Conservation (phyloP, 495 filamentous ascomycete species). For the Bryoglossum gracile region DNA sequence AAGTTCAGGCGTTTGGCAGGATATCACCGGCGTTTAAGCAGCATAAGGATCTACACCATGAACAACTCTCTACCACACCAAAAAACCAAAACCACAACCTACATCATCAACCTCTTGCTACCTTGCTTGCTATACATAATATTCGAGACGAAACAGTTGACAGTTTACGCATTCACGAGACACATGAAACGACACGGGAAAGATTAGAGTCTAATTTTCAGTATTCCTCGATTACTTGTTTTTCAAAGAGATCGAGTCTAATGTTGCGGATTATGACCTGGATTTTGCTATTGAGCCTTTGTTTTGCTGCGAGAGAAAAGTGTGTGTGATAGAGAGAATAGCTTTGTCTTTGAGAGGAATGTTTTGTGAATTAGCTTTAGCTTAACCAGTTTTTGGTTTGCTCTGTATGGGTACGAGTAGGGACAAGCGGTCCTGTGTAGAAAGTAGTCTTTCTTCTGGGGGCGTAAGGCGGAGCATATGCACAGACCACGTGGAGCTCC, state of each 20-base stretch:
- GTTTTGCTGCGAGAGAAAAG: not conserved
- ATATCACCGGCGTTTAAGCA: slow-evolving; percentile 18
- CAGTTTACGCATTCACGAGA: slow-evolving; percentile 24
- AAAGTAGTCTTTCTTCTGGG: no score
- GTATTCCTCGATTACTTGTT: not conserved
- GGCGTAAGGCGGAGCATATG: no score
- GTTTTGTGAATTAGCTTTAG: slow-evolving; percentile 7
- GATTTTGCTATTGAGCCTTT: slow-evolving; percentile 2
- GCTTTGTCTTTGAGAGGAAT: no score
- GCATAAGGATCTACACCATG: not conserved
- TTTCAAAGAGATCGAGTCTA: slow-evolving; percentile 11
- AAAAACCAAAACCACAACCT: slow-evolving; percentile 6
- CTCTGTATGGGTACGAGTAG: slow-evolving; percentile 17
- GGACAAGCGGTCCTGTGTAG: no score
- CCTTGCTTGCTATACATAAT: slow-evolving; percentile 16
- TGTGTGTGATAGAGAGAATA: not conserved
- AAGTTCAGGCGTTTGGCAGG: slow-evolving; percentile 20
- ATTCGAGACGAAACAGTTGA: slow-evolving; percentile 8
- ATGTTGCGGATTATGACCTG: slow-evolving; percentile 13
- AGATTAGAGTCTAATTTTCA: slow-evolving; percentile 6
- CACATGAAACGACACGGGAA: slow-evolving; percentile 15
- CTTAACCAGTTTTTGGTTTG: slow-evolving; percentile 15
- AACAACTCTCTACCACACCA: no score
- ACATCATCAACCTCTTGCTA: slow-evolving; percentile 5
- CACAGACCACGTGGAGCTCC: no score